Percentiles rank a stretch among this genome's conserved stretches.
Conservation (phyloP, 2,329 filamentous ascomycete genomes). For the Calonectria naviculata region DNA sequence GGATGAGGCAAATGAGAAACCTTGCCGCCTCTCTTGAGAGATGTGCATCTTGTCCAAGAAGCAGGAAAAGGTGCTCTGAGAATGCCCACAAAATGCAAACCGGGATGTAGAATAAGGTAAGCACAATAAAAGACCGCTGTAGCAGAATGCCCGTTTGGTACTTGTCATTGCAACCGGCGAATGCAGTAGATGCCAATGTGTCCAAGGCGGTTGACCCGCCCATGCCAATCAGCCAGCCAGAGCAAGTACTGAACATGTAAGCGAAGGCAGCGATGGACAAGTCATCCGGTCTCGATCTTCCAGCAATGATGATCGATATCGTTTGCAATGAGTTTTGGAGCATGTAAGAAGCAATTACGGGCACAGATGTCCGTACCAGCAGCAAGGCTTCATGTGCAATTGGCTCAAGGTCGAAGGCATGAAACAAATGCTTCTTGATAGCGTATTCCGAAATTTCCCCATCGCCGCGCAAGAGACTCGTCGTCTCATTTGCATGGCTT, state of each 20-base stretch:
- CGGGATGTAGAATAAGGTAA: neutral
- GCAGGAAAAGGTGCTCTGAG: neutral
- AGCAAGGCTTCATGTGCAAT: too few relatives aligned
- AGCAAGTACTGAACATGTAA: neutral
- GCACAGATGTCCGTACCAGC: too few relatives aligned
- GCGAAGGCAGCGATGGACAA: neutral
- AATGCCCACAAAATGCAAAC: neutral
- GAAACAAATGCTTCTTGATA: too few relatives aligned
- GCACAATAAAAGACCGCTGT: neutral
- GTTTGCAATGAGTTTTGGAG: neutral
- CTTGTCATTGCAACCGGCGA: neutral
- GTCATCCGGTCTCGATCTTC: neutral
- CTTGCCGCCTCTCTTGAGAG: neutral
- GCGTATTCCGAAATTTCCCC: too few relatives aligned
- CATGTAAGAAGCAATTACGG: neutral
- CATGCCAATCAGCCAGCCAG: neutral
- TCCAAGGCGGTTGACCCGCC: neutral
- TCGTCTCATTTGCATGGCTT: too few relatives aligned
- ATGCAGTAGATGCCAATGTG: neutral
- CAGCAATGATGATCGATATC: neutral
- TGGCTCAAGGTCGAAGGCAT: too few relatives aligned
- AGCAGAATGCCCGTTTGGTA: neutral
- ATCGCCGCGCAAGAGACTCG: too few relatives aligned
- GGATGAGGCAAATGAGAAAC: neutral
- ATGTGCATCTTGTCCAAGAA: neutral